Evolutionary conservation across 192 early-diverging fungal species (phyloP), one percentile per base, ranked within the genome.

Genomic region (Coemansia nantahalensis): DNA sequence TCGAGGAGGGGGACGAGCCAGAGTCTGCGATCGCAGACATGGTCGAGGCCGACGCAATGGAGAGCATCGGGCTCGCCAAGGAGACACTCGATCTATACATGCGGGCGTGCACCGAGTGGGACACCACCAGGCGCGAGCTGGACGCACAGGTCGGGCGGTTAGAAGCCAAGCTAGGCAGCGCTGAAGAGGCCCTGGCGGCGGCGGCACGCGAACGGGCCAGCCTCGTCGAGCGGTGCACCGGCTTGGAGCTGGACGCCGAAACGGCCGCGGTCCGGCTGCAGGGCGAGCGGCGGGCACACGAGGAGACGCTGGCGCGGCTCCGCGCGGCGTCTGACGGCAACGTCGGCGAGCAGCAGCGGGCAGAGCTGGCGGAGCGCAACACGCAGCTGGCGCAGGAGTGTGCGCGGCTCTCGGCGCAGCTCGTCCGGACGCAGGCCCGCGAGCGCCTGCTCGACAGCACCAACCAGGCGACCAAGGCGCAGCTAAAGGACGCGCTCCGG

Each of bases 371-470:
- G 8, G 38, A 33, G 12, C 19, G 17, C 14, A 17, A 30, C 10
- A 19, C 18, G 32, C 33, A 45, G 24, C 31, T 19, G 34, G 34
- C 19, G 19, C 32, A 8, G 31, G 31, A 28, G 26, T 28, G 26
- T 7, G 26, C 26, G 26, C 26, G 26, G 3, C 26, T 28, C 7
- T 28, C 26, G 26, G 26, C 26, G 4, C 26, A 28, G 26, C 26
- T 28, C 26, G 7, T 28, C 26, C 3, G 7, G 26, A 28, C 44
- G 9, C 56, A 65, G 13, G 42, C 23, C 22, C 51, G 35, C 31
- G 68, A 65, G 45, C 61, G 54, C 4, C 30, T 64, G 39, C 39
- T 65, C 15, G 31, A 52, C 0, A 48, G 45, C 35, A 56, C 52
- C 22, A 59, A 52, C 17, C 28, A 53, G n/a, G 57, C 52, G 8